Evolutionary conservation across 1,284 basidiomycete species (phyloP).

Genomic region (Apiotrichum gamsii): DNA sequence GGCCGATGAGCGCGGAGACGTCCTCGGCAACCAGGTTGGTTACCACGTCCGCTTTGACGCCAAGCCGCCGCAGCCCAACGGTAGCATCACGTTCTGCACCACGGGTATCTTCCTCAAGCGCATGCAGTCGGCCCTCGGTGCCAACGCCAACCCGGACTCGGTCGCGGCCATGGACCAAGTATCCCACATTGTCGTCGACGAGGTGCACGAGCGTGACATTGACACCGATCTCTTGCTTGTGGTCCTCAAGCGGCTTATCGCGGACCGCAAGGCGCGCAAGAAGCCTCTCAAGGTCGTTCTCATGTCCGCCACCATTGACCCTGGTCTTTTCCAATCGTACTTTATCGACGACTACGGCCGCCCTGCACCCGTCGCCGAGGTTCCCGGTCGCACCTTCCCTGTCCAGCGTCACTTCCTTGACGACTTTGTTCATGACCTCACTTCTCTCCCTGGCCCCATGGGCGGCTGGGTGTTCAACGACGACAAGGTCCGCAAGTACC

Average conservation of each 20-base stretch:
- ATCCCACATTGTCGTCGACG: constrained; percentile 89
- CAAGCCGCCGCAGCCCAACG: constrained; percentile 72
- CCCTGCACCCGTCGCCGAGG: constrained; percentile 69
- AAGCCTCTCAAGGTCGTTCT: constrained; percentile 81
- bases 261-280: constrained; percentile 65
- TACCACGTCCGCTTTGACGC: constrained; percentile 91
- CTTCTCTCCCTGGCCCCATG: constrained; percentile 35
- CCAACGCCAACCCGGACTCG: constrained; percentile 41
- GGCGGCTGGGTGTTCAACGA: constrained; percentile 64
- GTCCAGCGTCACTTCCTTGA: constrained; percentile 78
- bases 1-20: constrained; percentile 79
- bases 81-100: constrained; percentile 85
- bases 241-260: constrained; percentile 78
- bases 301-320: constrained; percentile 95
- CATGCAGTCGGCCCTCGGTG: constrained; percentile 67
- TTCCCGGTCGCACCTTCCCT: constrained; percentile 90
- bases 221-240: constrained; percentile 90
- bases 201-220: constrained; percentile 93
- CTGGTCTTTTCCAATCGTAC: constrained; percentile 79
- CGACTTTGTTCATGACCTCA: constrained; percentile 61
- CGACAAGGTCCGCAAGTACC: constrained; percentile 69
- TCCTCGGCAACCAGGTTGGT: constrained; percentile 66
- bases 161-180: constrained; percentile 63
- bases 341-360: constrained; percentile 60
- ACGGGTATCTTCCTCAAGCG: constrained; percentile 85